Conservation (phyloP, 106 monocot genomes). For the Allium fistulosum region DNA sequence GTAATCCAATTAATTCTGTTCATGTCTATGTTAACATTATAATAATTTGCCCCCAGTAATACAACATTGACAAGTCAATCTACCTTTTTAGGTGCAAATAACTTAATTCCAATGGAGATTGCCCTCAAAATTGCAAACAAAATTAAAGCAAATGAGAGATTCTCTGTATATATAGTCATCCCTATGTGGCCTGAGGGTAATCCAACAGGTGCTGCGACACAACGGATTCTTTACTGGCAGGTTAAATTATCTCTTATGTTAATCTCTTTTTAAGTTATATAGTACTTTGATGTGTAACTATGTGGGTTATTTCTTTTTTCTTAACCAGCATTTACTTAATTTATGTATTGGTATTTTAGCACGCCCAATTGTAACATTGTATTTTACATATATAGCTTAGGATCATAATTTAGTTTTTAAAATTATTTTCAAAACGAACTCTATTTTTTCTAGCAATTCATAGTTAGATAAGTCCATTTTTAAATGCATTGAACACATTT, state of each 20-base stretch:
- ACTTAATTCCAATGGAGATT: conserved; percentile 91
- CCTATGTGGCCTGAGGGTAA: conserved; percentile 99
- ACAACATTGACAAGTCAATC: background rate
- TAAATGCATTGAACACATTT: too few species aligned
- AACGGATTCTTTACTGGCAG: conserved; percentile 90
- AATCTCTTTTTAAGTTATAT: background rate
- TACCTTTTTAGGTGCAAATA: conserved; percentile 70
- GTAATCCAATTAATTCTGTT: too few species aligned
- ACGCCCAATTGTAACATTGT: too few species aligned
- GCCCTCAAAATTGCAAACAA: conserved; percentile 91
- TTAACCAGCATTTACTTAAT: too few species aligned
- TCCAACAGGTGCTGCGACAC: conserved; percentile 69
- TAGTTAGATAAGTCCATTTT: too few species aligned
- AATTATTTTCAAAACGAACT: too few species aligned
- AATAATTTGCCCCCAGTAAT: too few species aligned
- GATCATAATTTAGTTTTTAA: too few species aligned
- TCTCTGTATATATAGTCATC: conserved; percentile 80
- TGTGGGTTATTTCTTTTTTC: background rate
- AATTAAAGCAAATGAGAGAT: conserved; percentile 83
- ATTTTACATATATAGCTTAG: too few species aligned
- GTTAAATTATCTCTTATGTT: conserved; percentile 18
- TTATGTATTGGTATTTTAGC: too few species aligned
- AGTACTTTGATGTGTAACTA: background rate
- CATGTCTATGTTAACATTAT: too few species aligned
- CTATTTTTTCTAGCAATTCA: too few species aligned